phyloP scores from a whole-genome alignment of 1,284 basidiomycete species.

The Malassezia cuniculi region DNA sequence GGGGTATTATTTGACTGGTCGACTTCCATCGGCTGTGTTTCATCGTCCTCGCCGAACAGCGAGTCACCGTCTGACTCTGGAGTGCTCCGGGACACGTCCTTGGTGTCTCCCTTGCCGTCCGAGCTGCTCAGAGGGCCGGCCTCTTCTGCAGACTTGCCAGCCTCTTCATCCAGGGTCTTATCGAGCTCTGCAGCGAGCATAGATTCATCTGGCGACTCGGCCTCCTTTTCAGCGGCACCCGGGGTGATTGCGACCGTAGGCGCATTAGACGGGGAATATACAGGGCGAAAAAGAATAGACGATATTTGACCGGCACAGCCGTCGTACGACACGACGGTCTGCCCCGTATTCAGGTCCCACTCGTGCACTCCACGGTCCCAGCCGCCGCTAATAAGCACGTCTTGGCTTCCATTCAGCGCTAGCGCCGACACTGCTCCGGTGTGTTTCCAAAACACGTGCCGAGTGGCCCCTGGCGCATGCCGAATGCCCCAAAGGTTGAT shows the following conservation, averaged over 20 bases:
- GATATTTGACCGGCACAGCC: conserved; percentile 78
- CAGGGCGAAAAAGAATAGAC: conserved; percentile 64
- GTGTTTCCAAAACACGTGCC: conserved; percentile 58
- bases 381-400: conserved; percentile 72
- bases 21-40: background rate
- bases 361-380: conserved; percentile 92
- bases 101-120: conserved; percentile 12
- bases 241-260: background rate
- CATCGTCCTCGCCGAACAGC: conserved; percentile 18
- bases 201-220: background rate
- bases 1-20: background rate
- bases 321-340: conserved; percentile 62
- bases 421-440: conserved; percentile 74
- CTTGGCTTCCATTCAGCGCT: conserved; percentile 65
- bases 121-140: conserved; percentile 6
- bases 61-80: too few relatives aligned
- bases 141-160: conserved; percentile 10
- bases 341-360: conserved; percentile 93
- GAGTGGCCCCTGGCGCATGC: conserved; percentile 72
- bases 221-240: background rate
- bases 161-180: conserved; percentile 4
- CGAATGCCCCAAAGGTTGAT: conserved; percentile 75
- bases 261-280: too few relatives aligned
- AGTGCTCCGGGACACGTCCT: conserved; percentile 4
- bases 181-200: conserved; percentile 16